Conservation (phyloP, 306 rosid genomes). For the Quercus robur region DNA sequence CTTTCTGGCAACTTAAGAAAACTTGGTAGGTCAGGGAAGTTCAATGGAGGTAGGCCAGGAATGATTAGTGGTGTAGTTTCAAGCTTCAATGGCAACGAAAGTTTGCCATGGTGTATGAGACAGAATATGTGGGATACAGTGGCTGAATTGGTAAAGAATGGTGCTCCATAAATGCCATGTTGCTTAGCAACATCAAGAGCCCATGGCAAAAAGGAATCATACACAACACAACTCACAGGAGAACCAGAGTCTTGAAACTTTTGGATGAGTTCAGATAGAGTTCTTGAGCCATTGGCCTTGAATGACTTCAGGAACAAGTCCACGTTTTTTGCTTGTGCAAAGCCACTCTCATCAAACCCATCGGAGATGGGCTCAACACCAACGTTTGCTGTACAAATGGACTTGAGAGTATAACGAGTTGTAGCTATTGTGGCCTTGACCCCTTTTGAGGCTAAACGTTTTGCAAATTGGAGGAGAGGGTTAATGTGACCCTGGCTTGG, state of each 20-base stretch:
- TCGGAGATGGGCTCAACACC: constrained; percentile 58
- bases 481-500: constrained; percentile 58
- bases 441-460: constrained; percentile 39
- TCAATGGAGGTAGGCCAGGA: constrained; percentile 51
- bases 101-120: constrained; percentile 24
- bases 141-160: constrained; percentile 48
- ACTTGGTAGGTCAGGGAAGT: constrained; percentile 42
- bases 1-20: constrained; percentile 49
- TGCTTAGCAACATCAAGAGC: constrained; percentile 49
- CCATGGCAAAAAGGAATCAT: constrained; percentile 50
- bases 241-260: background rate
- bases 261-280: constrained; percentile 25
- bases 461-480: constrained; percentile 48
- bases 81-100: constrained; percentile 31
- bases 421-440: constrained; percentile 49
- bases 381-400: constrained; percentile 33
- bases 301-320: constrained; percentile 27
- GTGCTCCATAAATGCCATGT: constrained; percentile 32
- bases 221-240: constrained; percentile 43
- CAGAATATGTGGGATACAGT: constrained; percentile 39
- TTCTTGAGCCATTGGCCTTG: constrained; percentile 31
- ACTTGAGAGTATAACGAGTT: constrained; percentile 38
- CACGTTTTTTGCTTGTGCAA: constrained; percentile 36
- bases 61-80: constrained; percentile 33
- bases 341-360: constrained; percentile 52